Evolutionary conservation across 495 filamentous ascomycete genomes (phyloP).

Genomic region (Letharia columbiana): DNA sequence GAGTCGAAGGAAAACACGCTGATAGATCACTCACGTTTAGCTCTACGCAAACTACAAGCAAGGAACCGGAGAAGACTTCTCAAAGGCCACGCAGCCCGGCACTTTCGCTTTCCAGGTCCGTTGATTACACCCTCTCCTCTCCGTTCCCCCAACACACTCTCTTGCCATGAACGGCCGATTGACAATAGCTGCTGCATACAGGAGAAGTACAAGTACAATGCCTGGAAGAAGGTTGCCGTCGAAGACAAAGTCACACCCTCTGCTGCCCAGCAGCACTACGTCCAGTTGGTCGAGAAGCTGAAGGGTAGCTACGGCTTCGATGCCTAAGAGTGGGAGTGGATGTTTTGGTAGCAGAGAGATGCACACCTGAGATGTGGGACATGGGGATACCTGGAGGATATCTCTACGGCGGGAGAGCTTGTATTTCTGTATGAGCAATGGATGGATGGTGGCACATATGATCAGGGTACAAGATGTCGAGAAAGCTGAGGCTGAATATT

Average conservation of each 20-base stretch:
- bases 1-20: neutral
- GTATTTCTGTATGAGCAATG: neutral
- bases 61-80: conserved; percentile 38
- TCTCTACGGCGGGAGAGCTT: neutral
- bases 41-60: conserved; percentile 55
- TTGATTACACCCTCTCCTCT: neutral
- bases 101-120: conserved; percentile 48
- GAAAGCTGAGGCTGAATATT: neutral
- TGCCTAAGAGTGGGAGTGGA: neutral
- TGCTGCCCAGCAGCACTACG: conserved; percentile 68
- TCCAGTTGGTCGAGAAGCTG: conserved; percentile 57
- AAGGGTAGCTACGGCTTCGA: conserved; percentile 61
- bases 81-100: conserved; percentile 37
- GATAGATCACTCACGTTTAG: conserved; percentile 25
- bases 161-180: too few species aligned
- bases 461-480: neutral
- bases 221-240: conserved; percentile 54
- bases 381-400: neutral
- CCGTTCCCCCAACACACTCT: conserved; percentile 1
- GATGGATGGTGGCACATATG: neutral
- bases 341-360: neutral
- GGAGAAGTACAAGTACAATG: conserved; percentile 70
- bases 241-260: conserved; percentile 48
- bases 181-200: conserved; percentile 26
- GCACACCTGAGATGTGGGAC: too few species aligned